Conservation (phyloP, 371 early-diverging fungal species). For the Funneliformis caledonium region DNA sequence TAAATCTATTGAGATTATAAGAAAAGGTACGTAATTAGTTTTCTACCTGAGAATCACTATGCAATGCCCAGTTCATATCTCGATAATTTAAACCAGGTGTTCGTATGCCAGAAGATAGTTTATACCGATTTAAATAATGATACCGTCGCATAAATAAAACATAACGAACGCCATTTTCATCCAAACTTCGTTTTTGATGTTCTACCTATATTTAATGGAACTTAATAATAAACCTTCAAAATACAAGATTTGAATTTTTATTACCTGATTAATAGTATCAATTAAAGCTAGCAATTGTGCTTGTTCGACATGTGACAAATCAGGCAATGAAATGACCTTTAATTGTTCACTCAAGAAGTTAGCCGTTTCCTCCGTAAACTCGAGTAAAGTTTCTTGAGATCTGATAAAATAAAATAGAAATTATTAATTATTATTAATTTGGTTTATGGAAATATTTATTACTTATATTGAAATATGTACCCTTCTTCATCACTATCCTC, state of each 20-base stretch:
- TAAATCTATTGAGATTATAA: neutral
- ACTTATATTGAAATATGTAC: slow-evolving; percentile 12
- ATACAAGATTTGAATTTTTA: slow-evolving; percentile 9
- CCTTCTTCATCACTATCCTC: slow-evolving; percentile 43
- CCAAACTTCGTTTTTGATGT: slow-evolving; percentile 72
- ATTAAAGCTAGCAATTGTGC: slow-evolving; percentile 37
- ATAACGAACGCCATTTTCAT: slow-evolving; percentile 89
- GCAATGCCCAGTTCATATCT: slow-evolving; percentile 86
- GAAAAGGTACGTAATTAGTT: neutral
- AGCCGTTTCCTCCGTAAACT: slow-evolving; percentile 47
- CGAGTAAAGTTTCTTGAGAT: slow-evolving; percentile 48
- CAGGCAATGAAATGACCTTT: slow-evolving; percentile 53
- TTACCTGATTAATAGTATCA: slow-evolving; percentile 41
- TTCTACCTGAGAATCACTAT: slow-evolving; percentile 85
- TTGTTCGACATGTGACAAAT: slow-evolving; percentile 52
- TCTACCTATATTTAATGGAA: slow-evolving; percentile 59
- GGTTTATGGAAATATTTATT: slow-evolving; percentile 10
- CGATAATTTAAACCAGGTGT: slow-evolving; percentile 60
- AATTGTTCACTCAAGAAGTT: slow-evolving; percentile 47
- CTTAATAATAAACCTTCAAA: neutral
- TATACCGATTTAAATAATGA: slow-evolving; percentile 61
- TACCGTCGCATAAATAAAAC: slow-evolving; percentile 73
- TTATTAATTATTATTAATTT: slow-evolving; percentile 3
- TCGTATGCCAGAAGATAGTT: slow-evolving; percentile 43
- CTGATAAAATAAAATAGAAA: neutral